phyloP scores from a whole-genome alignment of 768 basidiomycete genomes.

The Pulveroboletus sp. region DNA sequence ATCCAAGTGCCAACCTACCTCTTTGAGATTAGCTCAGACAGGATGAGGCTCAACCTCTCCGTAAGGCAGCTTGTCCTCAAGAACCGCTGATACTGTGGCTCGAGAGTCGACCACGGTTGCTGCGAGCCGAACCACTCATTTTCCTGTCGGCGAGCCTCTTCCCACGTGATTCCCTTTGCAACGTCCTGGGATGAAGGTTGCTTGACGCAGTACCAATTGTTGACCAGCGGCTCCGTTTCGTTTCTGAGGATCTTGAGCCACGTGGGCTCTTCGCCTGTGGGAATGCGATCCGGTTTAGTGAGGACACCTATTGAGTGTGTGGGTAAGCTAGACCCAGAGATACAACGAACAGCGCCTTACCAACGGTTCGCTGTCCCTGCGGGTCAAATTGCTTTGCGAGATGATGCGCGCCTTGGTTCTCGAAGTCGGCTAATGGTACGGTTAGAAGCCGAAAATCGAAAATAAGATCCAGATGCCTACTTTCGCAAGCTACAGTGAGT shows the following conservation, averaged over 20 bases:
- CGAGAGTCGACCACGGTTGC: slow-evolving; percentile 55
- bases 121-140: slow-evolving; percentile 53
- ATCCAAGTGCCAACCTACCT: slow-evolving; percentile 38
- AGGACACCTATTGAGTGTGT: slow-evolving; percentile 29
- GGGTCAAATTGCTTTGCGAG: slow-evolving; percentile 61
- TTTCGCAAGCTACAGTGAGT: slow-evolving; percentile 53
- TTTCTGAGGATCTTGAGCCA: slow-evolving; percentile 62
- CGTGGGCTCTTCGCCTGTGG: slow-evolving; percentile 14
- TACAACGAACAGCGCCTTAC: slow-evolving; percentile 47
- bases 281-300: slow-evolving; percentile 69
- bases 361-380: slow-evolving; percentile 65
- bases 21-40: slow-evolving; percentile 62
- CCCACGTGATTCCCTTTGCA: slow-evolving; percentile 42
- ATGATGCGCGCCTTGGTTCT: slow-evolving; percentile 74
- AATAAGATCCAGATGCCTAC: slow-evolving; percentile 7
- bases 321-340: slow-evolving; percentile 34
- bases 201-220: slow-evolving; percentile 40
- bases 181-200: slow-evolving; percentile 34
- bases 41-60: slow-evolving; percentile 52
- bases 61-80: slow-evolving; percentile 58
- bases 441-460: slow-evolving; percentile 34
- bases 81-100: slow-evolving; percentile 46
- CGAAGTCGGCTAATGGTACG: slow-evolving; percentile 63
- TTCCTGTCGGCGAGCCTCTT: slow-evolving; percentile 56
- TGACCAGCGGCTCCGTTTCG: slow-evolving; percentile 36